Percentiles rank a stretch among this genome's conserved stretches.
phyloP scores from a whole-genome alignment of 208 protist species.

The Porcisia hertigi region DNA sequence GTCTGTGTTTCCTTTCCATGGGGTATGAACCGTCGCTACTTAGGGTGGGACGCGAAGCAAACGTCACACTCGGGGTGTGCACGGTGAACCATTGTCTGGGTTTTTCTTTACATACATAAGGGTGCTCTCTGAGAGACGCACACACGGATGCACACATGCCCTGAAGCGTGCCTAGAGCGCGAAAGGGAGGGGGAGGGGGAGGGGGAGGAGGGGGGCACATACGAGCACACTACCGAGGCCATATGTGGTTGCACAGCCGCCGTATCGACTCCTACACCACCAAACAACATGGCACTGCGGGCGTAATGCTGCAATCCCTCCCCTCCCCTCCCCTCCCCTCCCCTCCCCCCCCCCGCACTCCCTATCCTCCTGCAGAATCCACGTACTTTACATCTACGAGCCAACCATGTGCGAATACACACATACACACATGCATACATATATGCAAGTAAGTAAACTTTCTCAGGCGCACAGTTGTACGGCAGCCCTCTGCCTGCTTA shows the following conservation, averaged over 20 bases:
- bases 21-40: not conserved
- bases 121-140: not conserved
- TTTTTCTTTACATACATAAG: not conserved
- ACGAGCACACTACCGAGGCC: too few species aligned
- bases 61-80: not conserved
- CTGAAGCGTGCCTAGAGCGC: not conserved
- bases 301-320: not conserved
- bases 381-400: constrained; percentile 4
- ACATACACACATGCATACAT: not conserved
- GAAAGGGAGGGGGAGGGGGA: too few species aligned
- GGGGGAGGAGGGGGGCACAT: too few species aligned
- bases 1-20: not conserved
- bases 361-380: not conserved
- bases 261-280: not conserved
- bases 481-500: not conserved
- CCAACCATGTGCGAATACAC: not conserved
- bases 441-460: not conserved
- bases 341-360: not conserved
- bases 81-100: not conserved
- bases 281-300: not conserved
- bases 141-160: not conserved
- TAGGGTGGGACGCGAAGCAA: too few species aligned
- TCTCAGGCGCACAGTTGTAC: not conserved
- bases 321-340: not conserved
- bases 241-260: too few species aligned